Conservation (phyloP, 1,284 basidiomycete species). For the Leccinum proximum region DNA sequence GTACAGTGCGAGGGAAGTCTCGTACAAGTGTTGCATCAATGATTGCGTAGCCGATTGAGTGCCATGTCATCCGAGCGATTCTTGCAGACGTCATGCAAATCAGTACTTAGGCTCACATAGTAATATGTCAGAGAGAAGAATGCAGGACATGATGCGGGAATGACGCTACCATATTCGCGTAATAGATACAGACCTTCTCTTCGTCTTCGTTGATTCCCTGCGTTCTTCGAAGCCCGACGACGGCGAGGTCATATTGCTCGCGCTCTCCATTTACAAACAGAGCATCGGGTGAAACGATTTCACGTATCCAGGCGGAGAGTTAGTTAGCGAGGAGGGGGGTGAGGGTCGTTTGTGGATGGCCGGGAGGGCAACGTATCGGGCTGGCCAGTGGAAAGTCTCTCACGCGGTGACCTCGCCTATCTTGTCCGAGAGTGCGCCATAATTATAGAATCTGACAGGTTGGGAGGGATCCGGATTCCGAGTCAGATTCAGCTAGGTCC, state of each 20-base stretch:
- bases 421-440: constrained; percentile 84
- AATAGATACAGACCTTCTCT: constrained; percentile 21
- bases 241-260: constrained; percentile 79
- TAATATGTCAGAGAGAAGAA: no score
- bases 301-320: constrained; percentile 57
- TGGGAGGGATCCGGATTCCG: constrained; percentile 25
- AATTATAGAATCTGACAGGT: constrained; percentile 45
- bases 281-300: constrained; percentile 74
- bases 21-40: no score
- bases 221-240: constrained; percentile 71
- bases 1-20: no score
- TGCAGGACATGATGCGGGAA: no score
- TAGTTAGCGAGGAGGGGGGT: constrained; percentile 9
- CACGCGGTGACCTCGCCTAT: constrained; percentile 88
- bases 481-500: constrained; percentile 34
- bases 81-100: no score
- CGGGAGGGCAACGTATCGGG: constrained; percentile 27
- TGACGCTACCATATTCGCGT: no score
- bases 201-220: constrained; percentile 50
- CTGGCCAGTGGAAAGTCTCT: constrained; percentile 18
- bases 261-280: constrained; percentile 81
- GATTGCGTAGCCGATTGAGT: no score
- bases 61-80: no score
- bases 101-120: no score
- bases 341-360: constrained; percentile 17